These are phyloP conservation scores for Trebouxiophyceae sp. DNA, from an alignment of 163 green algal species.

Conservation along the genomic window DNA sequence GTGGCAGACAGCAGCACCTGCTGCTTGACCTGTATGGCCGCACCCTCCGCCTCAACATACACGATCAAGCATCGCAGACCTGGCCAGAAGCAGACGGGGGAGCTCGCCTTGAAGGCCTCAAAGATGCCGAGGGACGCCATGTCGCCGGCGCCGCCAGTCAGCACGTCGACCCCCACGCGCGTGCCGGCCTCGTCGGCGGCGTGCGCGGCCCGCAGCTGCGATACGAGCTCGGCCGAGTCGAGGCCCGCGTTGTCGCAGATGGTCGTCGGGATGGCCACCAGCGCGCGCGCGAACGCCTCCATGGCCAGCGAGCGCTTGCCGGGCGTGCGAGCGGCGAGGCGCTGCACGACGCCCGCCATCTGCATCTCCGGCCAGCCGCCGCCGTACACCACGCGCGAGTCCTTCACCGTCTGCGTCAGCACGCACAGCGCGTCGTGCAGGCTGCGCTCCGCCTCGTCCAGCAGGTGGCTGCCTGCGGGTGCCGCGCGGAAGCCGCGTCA, in stretches of 20 bases:
- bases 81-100: background rate
- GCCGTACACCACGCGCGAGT: slow-evolving; percentile 84
- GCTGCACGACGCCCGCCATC: slow-evolving; percentile 71
- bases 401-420: slow-evolving; percentile 71
- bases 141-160: slow-evolving; percentile 52
- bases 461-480: slow-evolving; percentile 73
- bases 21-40: slow-evolving; percentile 69
- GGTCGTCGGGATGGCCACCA: slow-evolving; percentile 85
- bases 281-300: slow-evolving; percentile 82
- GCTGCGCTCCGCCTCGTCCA: slow-evolving; percentile 94
- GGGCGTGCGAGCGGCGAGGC: slow-evolving; percentile 72
- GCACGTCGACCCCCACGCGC: slow-evolving; percentile 77
- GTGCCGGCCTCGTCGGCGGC: slow-evolving; percentile 33
- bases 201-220: slow-evolving; percentile 72
- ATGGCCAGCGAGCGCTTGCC: slow-evolving; percentile 95
- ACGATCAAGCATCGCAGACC: background rate
- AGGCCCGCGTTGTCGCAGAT: slow-evolving; percentile 97
- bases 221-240: slow-evolving; percentile 83
- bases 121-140: slow-evolving; percentile 78
- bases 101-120: slow-evolving; percentile 68
- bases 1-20: slow-evolving; percentile 87
- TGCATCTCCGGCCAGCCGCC: slow-evolving; percentile 91
- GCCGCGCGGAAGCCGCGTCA: no score
- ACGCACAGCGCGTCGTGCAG: slow-evolving; percentile 98
- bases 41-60: no score